Evolutionary conservation across 306 rosid genomes (phyloP).

Genomic region (Corylus avellana): DNA sequence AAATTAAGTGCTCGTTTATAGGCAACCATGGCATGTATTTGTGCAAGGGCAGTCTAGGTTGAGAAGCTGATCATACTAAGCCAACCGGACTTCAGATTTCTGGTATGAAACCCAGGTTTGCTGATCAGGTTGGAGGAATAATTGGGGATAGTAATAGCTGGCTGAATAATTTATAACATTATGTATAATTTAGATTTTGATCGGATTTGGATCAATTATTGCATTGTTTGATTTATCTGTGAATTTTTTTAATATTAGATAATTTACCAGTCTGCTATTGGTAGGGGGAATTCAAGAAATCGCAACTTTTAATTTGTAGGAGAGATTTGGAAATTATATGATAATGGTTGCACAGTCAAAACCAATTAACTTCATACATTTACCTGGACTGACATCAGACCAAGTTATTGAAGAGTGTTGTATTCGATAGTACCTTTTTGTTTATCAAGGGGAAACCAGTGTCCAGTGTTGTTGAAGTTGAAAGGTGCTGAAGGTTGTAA

Average conservation of each 20-base stretch:
- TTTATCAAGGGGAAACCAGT: neutral
- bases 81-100: neutral
- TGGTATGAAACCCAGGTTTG: neutral
- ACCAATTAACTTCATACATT: no score
- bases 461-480: neutral
- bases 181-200: no score
- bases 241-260: no score
- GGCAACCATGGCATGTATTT: neutral
- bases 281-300: no score
- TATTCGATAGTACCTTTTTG: neutral
- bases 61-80: neutral
- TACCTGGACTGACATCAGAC: no score
- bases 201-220: no score
- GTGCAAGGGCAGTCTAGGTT: neutral
- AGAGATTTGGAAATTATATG: no score
- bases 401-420: no score
- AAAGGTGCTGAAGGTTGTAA: neutral
- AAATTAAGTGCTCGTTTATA: neutral
- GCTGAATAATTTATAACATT: neutral
- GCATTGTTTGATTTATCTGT: no score
- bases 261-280: no score
- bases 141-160: neutral
- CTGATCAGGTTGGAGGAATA: neutral
- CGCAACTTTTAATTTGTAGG: no score
- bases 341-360: no score